Evolutionary conservation across 345 rosid species (phyloP).

Genomic region (Trapa bicornis): DNA sequence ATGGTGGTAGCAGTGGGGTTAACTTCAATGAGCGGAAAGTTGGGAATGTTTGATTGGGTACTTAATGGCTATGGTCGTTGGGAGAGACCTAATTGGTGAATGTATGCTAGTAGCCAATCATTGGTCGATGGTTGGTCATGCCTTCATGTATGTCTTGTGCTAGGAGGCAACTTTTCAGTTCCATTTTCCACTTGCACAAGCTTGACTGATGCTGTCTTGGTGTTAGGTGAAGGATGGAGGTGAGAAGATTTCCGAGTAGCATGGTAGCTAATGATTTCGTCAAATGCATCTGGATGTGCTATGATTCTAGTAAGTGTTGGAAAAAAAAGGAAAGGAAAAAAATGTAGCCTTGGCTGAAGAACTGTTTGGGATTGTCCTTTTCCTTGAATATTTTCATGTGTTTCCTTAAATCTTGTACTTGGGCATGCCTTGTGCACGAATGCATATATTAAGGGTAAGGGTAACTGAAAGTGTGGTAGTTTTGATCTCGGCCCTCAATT

Average conservation of each 20-base stretch:
- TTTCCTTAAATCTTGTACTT: conserved; percentile 14
- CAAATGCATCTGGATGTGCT: conserved; percentile 8
- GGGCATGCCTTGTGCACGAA: conserved; percentile 10
- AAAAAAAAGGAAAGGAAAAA: background rate
- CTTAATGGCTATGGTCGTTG: conserved; percentile 19
- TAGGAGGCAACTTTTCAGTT: background rate
- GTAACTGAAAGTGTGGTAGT: background rate
- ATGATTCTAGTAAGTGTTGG: background rate
- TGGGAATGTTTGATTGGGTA: conserved; percentile 15
- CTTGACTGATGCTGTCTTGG: conserved; percentile 3
- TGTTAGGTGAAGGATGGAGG: conserved; percentile 28
- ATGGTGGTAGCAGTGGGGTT: conserved; percentile 7
- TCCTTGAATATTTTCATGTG: conserved; percentile 17
- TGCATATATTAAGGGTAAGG: background rate
- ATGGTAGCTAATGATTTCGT: conserved; percentile 8
- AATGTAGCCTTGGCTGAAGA: conserved; percentile 16
- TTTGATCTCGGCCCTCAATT: no score
- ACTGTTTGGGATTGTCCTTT: background rate
- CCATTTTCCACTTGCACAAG: background rate
- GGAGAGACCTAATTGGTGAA: conserved; percentile 1
- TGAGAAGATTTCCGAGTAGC: background rate
- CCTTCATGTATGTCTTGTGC: conserved; percentile 11
- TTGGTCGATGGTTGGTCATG: background rate
- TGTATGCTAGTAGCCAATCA: background rate
- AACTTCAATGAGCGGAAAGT: conserved; percentile 29